These are phyloP conservation scores for Inga laurina DNA, from an alignment of 306 rosid genomes.

Conservation along the genomic window DNA sequence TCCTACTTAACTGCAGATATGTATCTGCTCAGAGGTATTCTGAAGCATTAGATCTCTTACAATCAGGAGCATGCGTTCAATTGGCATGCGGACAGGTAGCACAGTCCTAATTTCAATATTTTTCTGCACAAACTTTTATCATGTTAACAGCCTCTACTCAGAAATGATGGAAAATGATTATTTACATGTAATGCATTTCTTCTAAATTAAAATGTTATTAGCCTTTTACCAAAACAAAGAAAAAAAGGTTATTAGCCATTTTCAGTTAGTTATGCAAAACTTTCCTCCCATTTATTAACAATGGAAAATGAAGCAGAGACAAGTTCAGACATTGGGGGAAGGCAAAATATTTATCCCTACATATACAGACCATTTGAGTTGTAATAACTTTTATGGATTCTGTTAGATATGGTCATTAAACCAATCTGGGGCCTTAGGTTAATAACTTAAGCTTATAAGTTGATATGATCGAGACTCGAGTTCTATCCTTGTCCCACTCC, in stretches of 20 bases:
- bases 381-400: background rate
- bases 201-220: background rate
- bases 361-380: background rate
- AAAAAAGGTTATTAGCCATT: background rate
- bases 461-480: background rate
- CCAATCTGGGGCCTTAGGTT: background rate
- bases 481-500: background rate
- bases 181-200: background rate
- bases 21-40: constrained; percentile 66
- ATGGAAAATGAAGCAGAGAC: background rate
- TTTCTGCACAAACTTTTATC: constrained; percentile 23
- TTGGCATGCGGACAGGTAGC: constrained; percentile 77
- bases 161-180: constrained; percentile 6
- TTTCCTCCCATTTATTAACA: background rate
- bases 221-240: background rate
- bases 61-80: constrained; percentile 88
- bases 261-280: background rate
- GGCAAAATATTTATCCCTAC: background rate
- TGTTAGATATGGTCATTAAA: background rate
- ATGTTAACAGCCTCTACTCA: constrained; percentile 5
- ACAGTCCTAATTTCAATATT: constrained; percentile 19
- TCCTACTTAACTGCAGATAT: constrained; percentile 63
- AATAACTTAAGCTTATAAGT: background rate
- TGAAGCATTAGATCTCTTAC: constrained; percentile 86
- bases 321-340: background rate